These are phyloP conservation scores for Nectriaceae sp. DNA, from an alignment of 2,329 filamentous ascomycete species.

Conservation along the genomic window DNA sequence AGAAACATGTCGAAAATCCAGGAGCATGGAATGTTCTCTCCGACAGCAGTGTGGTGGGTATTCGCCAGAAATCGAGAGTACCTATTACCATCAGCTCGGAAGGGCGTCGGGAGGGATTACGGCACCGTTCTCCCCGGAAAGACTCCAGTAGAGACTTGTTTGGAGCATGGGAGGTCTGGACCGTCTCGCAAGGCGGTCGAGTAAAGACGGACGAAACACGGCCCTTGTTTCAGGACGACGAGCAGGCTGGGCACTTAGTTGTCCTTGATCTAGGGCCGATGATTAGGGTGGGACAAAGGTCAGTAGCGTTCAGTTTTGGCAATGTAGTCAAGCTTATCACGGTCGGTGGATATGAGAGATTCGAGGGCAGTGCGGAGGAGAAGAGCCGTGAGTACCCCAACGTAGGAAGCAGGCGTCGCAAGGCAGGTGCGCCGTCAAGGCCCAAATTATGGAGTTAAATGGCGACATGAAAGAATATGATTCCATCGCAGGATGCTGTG, in stretches of 20 bases:
- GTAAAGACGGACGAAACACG: slow-evolving; percentile 47
- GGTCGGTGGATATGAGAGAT: slow-evolving; percentile 62
- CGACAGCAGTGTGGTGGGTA: slow-evolving; percentile 62
- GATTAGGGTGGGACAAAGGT: slow-evolving; percentile 60
- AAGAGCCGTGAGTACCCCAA: slow-evolving; percentile 34
- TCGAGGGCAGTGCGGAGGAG: slow-evolving; percentile 46
- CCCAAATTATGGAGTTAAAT: slow-evolving; percentile 25
- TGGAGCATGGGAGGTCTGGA: slow-evolving; percentile 58
- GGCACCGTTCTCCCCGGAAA: slow-evolving; percentile 32
- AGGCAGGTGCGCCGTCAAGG: slow-evolving; percentile 25
- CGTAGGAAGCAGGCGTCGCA: slow-evolving; percentile 42
- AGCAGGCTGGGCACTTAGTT: slow-evolving; percentile 57
- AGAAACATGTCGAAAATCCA: slow-evolving; percentile 59
- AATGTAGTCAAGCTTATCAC: slow-evolving; percentile 73
- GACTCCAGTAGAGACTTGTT: slow-evolving; percentile 23
- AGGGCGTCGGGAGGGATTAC: slow-evolving; percentile 26
- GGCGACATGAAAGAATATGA: background rate
- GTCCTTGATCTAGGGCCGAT: slow-evolving; percentile 68
- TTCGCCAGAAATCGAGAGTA: slow-evolving; percentile 50
- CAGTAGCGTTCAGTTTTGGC: slow-evolving; percentile 70
- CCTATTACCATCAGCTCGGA: too few species aligned
- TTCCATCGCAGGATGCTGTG: slow-evolving; percentile 5
- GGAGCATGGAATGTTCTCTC: slow-evolving; percentile 66
- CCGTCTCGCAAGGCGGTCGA: slow-evolving; percentile 47
- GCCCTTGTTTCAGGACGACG: slow-evolving; percentile 44